Evolutionary conservation across 164 flowering plant species (phyloP), one percentile per base, ranked within the genome.

Genomic region (Pachysandra terminalis): DNA sequence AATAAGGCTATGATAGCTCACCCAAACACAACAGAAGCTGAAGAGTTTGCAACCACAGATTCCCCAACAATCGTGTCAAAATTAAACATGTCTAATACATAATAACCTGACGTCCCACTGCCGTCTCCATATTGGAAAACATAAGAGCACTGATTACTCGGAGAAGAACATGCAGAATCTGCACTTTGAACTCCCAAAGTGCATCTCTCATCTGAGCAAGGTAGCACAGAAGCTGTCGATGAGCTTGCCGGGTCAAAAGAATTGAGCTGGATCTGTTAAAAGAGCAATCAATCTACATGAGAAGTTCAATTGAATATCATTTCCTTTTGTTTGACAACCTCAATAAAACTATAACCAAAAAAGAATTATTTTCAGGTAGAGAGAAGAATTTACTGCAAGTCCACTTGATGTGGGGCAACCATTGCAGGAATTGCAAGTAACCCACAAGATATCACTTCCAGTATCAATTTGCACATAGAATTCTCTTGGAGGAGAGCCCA

Each of bases 361-460:
- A 57, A 60, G 54, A 59, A 63, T 32, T 7, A 32, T 32, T 3
- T 32, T 3, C 37, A 7, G 37, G 37, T 32, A 32, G 37, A 32
- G 53, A 57, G 58, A 59, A 19, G 28, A 59, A 56, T 45, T 74
- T 85, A 93, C 99, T 27, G 83, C 81, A 45, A 96, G 96, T 24
- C 91, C 98, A 60, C 96, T 96, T 16, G 84, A 62, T 45, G 32
- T 73, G 0, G 99, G 99, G 76, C 99, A 96, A 61, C 92, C 93
- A 65, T 67, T 79, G 77, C 99, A 96, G 27, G 87, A 73, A 63
- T 55, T 74, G 75, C 99, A 96, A 73, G 86, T 70, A 21, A 96
- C 91, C 99, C 99, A 96, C 61, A 93, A 73, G 22, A 90, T 88
- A 77, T 96, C 97, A 70, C 99, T 96, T 78, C 99, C 99, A 0